Evolutionary conservation across 768 basidiomycete genomes (phyloP), one percentile per base, ranked within the genome.

Genomic region (Phylloporus arenicola): DNA sequence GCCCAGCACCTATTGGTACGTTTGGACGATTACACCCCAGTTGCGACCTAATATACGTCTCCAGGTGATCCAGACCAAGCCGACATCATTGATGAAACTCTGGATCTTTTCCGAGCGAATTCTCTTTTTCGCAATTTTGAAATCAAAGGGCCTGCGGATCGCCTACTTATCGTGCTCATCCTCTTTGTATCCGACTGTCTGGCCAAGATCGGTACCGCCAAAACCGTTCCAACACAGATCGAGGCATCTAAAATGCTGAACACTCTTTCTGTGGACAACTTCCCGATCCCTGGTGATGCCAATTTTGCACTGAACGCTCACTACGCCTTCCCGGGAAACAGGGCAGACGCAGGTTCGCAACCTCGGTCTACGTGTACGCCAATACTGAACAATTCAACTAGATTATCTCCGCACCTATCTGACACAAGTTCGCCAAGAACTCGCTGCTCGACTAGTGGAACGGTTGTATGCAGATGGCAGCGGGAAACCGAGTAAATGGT

Each of bases 61-160:
- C 25, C 64, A 94, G 94, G 86, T 49, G 91, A 95, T 66, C 76
- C 82, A 2, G 78, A 81, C 9, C 73, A 83, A 53, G 79, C 82
- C 24, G 96, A 99, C 69, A 92, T 98, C 59, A 80, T 98, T 57
- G 94, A 97, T 70, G 96, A 99, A 71, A 86, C 92, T 2, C 76
- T 99, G 41, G 90, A 95, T 72, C 83, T 98, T 53, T 99, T 99
- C 74, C 88, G 96, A 48, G 94, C 95, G 63, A 99, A 99, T 72
- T 96, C 94, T 33, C 86, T 99, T 53, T 99, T 99, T 74, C 87
- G 96, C 64, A 98, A 98, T 74, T 99, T 98, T 62, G 96, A 99
- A 76, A 98, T 99, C 81, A 95, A 97, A 68, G 94, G 93, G 16
- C 90, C 92, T 48, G 92, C 93, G 45, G 94, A 96, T 76, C 85